Conservation (phyloP, 768 basidiomycete species). For the Epithele typhae region DNA sequence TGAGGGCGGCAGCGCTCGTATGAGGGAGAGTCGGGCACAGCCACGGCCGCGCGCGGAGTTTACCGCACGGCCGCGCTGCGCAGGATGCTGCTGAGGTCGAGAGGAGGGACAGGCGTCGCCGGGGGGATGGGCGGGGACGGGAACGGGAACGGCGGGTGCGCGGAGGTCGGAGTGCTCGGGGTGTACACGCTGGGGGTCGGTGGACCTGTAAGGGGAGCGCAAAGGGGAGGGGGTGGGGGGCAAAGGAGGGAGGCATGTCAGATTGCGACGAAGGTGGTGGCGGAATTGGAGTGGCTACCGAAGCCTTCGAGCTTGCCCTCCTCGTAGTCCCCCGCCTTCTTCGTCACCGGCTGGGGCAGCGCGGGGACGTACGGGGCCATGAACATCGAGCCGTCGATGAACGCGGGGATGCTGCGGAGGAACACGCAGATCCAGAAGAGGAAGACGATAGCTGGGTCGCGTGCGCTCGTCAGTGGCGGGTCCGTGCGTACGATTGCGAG, state of each 20-base stretch:
- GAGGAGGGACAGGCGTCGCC: not conserved
- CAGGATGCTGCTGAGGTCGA: conserved; percentile 1
- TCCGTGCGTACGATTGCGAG: not conserved
- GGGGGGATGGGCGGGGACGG: no score
- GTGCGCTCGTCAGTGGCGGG: not conserved
- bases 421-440: conserved; percentile 39
- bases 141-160: no score
- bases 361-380: conserved; percentile 38
- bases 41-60: no score
- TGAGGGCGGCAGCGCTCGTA: no score
- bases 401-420: conserved; percentile 38
- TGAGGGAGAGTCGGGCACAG: conserved; percentile 2
- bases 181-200: not conserved
- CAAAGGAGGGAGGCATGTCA: not conserved
- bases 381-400: conserved; percentile 46
- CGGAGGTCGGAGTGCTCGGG: not conserved
- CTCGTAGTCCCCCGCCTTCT: conserved; percentile 7
- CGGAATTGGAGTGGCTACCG: conserved; percentile 1
- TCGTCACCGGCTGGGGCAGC: not conserved
- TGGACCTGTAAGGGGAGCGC: no score
- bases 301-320: conserved; percentile 6
- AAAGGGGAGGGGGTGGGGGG: no score
- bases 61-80: not conserved
- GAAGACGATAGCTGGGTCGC: conserved; percentile 34
- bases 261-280: conserved; percentile 9